These are phyloP conservation scores for Hypericum perforatum DNA, from an alignment of 345 rosid species.

Conservation along the genomic window DNA sequence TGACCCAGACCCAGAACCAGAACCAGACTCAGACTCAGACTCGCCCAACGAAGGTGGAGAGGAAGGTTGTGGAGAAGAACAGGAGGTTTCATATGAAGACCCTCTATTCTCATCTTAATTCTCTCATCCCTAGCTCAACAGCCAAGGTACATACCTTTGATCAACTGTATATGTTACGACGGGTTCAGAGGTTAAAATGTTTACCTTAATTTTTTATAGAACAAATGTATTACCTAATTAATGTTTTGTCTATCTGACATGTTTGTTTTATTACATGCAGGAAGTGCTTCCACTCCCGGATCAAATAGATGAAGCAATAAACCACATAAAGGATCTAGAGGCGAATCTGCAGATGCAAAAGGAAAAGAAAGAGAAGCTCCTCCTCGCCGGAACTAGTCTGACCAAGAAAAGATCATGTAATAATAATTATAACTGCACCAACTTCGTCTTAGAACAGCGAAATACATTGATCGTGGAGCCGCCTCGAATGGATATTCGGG, in stretches of 20 bases:
- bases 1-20: neutral
- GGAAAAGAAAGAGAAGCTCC: constrained; percentile 32
- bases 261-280: constrained; percentile 18
- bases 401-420: constrained; percentile 19
- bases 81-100: constrained; percentile 43
- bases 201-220: too few relatives aligned
- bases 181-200: too few relatives aligned
- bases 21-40: neutral
- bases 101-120: too few relatives aligned
- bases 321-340: constrained; percentile 25
- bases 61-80: constrained; percentile 43
- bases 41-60: constrained; percentile 31
- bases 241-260: too few relatives aligned
- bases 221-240: too few relatives aligned
- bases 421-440: neutral
- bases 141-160: constrained; percentile 25
- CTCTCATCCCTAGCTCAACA: constrained; percentile 30
- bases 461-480: constrained; percentile 6
- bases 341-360: constrained; percentile 18
- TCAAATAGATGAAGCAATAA: constrained; percentile 50
- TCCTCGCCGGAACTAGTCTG: too few relatives aligned
- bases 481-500: constrained; percentile 28
- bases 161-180: too few relatives aligned
- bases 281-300: constrained; percentile 33
- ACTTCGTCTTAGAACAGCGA: neutral